Base-by-base conservation (phyloP, 2,329 filamentous ascomycete genomes). In the Colletotrichum lupini region DNA sequence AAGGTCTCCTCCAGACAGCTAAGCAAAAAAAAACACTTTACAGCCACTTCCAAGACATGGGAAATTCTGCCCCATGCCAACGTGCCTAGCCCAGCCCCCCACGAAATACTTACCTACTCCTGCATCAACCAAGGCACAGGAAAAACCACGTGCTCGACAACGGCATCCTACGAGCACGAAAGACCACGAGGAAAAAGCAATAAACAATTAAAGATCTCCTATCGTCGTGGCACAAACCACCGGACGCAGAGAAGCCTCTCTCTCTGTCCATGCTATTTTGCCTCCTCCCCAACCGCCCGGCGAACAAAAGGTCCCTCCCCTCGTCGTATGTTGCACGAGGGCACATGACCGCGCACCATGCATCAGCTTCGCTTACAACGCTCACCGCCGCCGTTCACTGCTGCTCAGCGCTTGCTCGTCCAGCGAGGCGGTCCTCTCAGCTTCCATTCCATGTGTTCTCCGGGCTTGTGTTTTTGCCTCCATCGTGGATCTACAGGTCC, bases 261-360 rank as follows among this genome's bases (percentile, higher is more conserved):
- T 19, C 19, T 46, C 19, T 22, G n/a, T 61, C 16, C 46, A 35
- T 30, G 14, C 53, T 42, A 30, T 37, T 28, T n/a, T 16, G 32
- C 55, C 37, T 49, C 30, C 35, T n/a, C 66, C 46, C 22, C 49
- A 46, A 35, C 60, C 70, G 67, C 70, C 67, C 37, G 55, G 24
- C 59, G 19, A 32, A 16, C 62, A 42, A 19, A 49, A 11, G 16
- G 26, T 37, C 32, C 52, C 62, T 32, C 55, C 16, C 52, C 30
- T 55, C 67, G 42, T 59, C 49, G 56, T 49, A 70, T 35, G 46
- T 71, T 49, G 71, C 60, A 57, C 71, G 35, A 64, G 56, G 70
- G 71, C 71, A 73, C 71, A 73, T 73, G 60, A 70, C 71, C 28
- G 5, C 32, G 26, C 52, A 52, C 57, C 30, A 70, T 66, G 71